These are phyloP conservation scores for Gamsiella multidivaricata DNA, from an alignment of 192 early-diverging fungal species.

Conservation along the genomic window DNA sequence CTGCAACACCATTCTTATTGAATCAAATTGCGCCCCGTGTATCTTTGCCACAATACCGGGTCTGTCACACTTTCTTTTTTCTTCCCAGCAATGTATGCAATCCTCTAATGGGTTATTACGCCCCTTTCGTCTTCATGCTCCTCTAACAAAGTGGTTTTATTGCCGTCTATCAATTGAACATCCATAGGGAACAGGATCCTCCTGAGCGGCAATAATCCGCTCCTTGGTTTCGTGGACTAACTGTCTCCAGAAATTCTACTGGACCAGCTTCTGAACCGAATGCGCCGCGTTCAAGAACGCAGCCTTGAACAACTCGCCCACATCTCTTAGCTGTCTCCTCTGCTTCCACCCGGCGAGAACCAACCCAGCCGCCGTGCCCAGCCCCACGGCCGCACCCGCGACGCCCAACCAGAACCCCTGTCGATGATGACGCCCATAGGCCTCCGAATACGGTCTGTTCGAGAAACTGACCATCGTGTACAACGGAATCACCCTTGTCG, in stretches of 20 bases:
- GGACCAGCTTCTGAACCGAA: slow-evolving; percentile 38
- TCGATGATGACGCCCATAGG: slow-evolving; percentile 57
- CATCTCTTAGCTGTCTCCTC: slow-evolving; percentile 23
- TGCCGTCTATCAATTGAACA: too few species aligned
- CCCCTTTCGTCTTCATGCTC: too few species aligned
- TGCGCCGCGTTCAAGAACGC: slow-evolving; percentile 22
- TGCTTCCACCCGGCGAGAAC: slow-evolving; percentile 35
- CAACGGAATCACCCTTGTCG: slow-evolving; percentile 80
- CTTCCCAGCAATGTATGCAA: too few species aligned
- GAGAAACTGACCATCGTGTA: slow-evolving; percentile 98
- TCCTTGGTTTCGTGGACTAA: not conserved
- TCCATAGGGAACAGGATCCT: not conserved
- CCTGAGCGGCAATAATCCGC: not conserved
- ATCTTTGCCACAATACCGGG: too few species aligned
- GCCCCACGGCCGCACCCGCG: slow-evolving; percentile 20
- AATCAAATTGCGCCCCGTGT: too few species aligned
- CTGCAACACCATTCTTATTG: too few species aligned
- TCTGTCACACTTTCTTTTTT: too few species aligned
- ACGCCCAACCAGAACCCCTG: slow-evolving; percentile 65
- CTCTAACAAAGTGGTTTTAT: too few species aligned
- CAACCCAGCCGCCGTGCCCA: slow-evolving; percentile 38
- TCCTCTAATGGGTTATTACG: too few species aligned
- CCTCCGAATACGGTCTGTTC: slow-evolving; percentile 85
- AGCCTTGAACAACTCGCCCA: slow-evolving; percentile 25
- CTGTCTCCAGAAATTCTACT: slow-evolving; percentile 1